A percentile compares a stretch with the other conserved stretches of the same genome.
Evolutionary conservation across 306 rosid species (phyloP).

Genomic region (Quercus suber): DNA sequence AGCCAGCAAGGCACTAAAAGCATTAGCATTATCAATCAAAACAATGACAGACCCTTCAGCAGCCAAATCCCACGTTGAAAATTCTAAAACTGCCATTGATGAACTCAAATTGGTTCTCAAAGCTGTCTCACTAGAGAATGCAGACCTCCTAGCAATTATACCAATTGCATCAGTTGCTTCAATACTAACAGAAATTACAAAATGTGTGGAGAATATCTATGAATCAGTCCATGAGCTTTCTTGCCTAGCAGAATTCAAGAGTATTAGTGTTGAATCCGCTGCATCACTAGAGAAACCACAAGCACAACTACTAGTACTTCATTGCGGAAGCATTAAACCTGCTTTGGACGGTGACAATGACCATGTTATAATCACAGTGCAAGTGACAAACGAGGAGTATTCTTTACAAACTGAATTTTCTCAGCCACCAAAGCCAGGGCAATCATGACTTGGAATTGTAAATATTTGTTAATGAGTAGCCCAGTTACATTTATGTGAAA

Average conservation of each 20-base stretch:
- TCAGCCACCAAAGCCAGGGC: slow-evolving; percentile 21
- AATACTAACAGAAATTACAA: slow-evolving; percentile 59
- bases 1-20: slow-evolving; percentile 58
- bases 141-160: slow-evolving; percentile 46
- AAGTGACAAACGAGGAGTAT: slow-evolving; percentile 13
- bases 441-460: slow-evolving; percentile 10
- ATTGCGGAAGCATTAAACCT: slow-evolving; percentile 68
- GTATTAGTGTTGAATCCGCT: slow-evolving; percentile 15
- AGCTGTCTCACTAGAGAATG: slow-evolving; percentile 30
- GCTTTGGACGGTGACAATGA: slow-evolving; percentile 30
- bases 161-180: slow-evolving; percentile 64
- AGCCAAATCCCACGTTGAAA: slow-evolving; percentile 45
- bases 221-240: slow-evolving; percentile 70
- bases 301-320: slow-evolving; percentile 60
- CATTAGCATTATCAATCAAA: slow-evolving; percentile 50
- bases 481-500: too few relatives aligned
- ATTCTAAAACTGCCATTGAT: slow-evolving; percentile 48
- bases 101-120: slow-evolving; percentile 55
- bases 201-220: slow-evolving; percentile 55
- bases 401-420: slow-evolving; percentile 25
- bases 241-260: slow-evolving; percentile 53
- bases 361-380: slow-evolving; percentile 49
- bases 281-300: slow-evolving; percentile 57
- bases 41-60: slow-evolving; percentile 52
- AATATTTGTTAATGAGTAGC: slow-evolving; percentile 23